Evolutionary conservation across 2,329 filamentous ascomycete species (phyloP).

Genomic region (Aspergillus transmontanensis): DNA sequence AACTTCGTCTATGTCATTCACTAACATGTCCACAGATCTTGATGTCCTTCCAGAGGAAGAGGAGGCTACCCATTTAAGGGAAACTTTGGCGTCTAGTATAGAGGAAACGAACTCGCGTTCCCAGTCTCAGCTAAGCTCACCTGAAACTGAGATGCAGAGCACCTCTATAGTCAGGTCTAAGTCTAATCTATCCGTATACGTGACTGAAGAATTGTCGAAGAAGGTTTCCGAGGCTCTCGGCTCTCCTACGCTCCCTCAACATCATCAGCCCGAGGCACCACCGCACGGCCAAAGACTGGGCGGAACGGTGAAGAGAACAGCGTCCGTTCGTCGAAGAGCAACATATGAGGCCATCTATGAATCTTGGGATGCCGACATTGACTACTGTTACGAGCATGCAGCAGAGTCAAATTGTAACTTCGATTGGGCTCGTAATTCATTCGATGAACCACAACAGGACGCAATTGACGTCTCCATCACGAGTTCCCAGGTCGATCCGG

Average conservation of each 20-base stretch:
- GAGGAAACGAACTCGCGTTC: slow-evolving; percentile 21
- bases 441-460: slow-evolving; percentile 32
- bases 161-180: slow-evolving; percentile 21
- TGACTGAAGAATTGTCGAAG: slow-evolving; percentile 36
- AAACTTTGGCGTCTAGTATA: slow-evolving; percentile 31
- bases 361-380: slow-evolving; percentile 65
- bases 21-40: slow-evolving; percentile 42
- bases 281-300: slow-evolving; percentile 19
- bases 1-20: slow-evolving; percentile 46
- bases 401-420: slow-evolving; percentile 64
- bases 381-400: slow-evolving; percentile 64
- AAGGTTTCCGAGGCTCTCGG: slow-evolving; percentile 51
- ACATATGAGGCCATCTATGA: slow-evolving; percentile 36
- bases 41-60: slow-evolving; percentile 51
- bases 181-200: slow-evolving; percentile 34
- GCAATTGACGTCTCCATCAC: slow-evolving; percentile 20
- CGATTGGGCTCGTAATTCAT: slow-evolving; percentile 53
- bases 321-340: slow-evolving; percentile 21
- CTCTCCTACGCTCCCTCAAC: slow-evolving; percentile 42
- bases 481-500: slow-evolving; percentile 9
- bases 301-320: slow-evolving; percentile 17
- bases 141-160: slow-evolving; percentile 11
- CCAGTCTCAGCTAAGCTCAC: slow-evolving; percentile 20
- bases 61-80: slow-evolving; percentile 38
- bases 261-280: slow-evolving; percentile 19